Evolutionary conservation across 768 basidiomycete species (phyloP), one percentile per base, ranked within the genome.

Genomic region (Holtermanniella nyarrowii): DNA sequence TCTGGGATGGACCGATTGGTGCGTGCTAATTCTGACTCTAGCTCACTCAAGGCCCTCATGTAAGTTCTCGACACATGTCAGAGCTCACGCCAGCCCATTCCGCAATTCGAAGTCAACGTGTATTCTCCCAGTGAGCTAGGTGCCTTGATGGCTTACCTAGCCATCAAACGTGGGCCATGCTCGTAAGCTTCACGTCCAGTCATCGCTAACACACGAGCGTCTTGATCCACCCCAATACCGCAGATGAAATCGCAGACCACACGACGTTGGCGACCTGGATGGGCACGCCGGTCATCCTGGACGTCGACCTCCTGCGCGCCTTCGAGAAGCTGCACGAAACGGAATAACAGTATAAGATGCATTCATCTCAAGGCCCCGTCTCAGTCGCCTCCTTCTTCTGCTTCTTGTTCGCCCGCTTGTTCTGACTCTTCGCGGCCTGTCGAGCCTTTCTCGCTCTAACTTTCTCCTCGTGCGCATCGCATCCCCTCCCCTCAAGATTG

Each of bases 381-480:
- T 37, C 31, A 37, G 10, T 37, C 48, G 25, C 25, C 14, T 31
- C 49, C 61, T 63, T 11, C 14, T 39, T 18, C 23, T 50, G 31
- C 37, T 54, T 25, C 22, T 51, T 61, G 12, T 47, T 56, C 40
- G 62, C 56, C 24, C n/a, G 44, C 46, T 52, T 58, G 22, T 54
- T 50, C 57, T 64, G 57, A 54, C 57, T 56, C 59, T 68, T 63
- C 53, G 59, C 55, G 3, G 46, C 56, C 56, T 50, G 51, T 26
- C 65, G 47, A 39, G 65, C 68, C 40, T 58, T 60, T 42, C 65
- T 60, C 40, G 64, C 63, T 16, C 53, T 47, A n/a, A 57, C 65
- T 56, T 71, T 74, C 24, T 49, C 63, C 53, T 72, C 69, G 50
- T 74, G 72, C 16, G 56, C 57, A 37, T 71, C 67, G 48, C 73